phyloP scores from a whole-genome alignment of 1,284 basidiomycete species.

The Cutaneotrichosporon cutaneum region DNA sequence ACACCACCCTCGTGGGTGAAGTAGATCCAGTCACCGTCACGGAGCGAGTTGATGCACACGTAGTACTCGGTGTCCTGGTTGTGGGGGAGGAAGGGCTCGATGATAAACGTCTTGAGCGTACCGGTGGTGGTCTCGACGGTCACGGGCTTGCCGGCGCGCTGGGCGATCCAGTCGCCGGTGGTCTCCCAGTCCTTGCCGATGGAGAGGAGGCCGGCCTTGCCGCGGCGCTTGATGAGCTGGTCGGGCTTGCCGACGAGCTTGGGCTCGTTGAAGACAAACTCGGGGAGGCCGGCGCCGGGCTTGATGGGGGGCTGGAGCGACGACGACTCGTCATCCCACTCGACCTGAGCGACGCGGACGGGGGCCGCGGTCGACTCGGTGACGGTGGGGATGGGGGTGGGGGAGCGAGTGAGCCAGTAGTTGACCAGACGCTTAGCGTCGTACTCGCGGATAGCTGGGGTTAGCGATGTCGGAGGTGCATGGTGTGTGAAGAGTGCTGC shows the following conservation, averaged over 20 bases:
- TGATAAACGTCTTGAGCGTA: constrained; percentile 94
- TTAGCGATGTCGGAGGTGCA: not conserved
- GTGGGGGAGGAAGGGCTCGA: constrained; percentile 97
- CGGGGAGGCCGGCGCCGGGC: constrained; percentile 69
- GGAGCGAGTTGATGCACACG: constrained; percentile 94
- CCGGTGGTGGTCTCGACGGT: constrained; percentile 92
- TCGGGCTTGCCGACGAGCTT: constrained; percentile 94
- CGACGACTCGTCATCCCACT: constrained; percentile 70
- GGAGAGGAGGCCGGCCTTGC: constrained; percentile 92
- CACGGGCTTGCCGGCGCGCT: constrained; percentile 87
- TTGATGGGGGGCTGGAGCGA: constrained; percentile 63
- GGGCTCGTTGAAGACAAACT: constrained; percentile 73
- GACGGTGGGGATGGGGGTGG: constrained; percentile 56
- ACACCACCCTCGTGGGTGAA: constrained; percentile 99
- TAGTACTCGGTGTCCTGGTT: constrained; percentile 94
- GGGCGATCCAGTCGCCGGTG: constrained; percentile 81
- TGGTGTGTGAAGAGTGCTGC: not conserved
- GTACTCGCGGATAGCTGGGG: constrained; percentile 82
- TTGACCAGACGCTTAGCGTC: constrained; percentile 90
- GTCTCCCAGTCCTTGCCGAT: constrained; percentile 92
- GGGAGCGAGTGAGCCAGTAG: constrained; percentile 88
- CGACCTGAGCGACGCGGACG: constrained; percentile 54
- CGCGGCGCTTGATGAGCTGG: constrained; percentile 98
- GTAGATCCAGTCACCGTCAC: constrained; percentile 93
- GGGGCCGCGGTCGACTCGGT: constrained; percentile 50